Conservation (phyloP, 768 basidiomycete species). For the Filobasidium wieringae region DNA sequence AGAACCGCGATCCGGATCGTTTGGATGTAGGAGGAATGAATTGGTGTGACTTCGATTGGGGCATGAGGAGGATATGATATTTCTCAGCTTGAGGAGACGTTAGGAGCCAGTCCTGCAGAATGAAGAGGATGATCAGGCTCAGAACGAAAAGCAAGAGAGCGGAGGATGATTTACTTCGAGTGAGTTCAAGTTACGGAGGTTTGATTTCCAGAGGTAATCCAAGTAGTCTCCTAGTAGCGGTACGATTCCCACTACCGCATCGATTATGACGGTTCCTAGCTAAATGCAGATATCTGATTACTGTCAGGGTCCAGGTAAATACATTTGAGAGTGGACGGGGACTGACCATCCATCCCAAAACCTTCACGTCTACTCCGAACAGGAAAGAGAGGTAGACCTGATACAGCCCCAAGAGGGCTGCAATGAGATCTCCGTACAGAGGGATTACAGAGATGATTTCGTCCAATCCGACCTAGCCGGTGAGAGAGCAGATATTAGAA, state of each 20-base stretch:
- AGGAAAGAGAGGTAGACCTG: slow-evolving; percentile 36
- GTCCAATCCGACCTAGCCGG: slow-evolving; percentile 33
- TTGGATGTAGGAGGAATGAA: slow-evolving; percentile 24
- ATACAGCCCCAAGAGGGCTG: slow-evolving; percentile 35
- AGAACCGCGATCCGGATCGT: slow-evolving; percentile 13
- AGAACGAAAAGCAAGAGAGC: background rate
- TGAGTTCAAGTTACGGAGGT: slow-evolving; percentile 27
- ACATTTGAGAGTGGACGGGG: background rate
- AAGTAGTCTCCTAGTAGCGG: slow-evolving; percentile 37
- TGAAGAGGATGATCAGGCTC: slow-evolving; percentile 6
- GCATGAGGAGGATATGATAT: slow-evolving; percentile 38
- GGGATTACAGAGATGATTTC: slow-evolving; percentile 37
- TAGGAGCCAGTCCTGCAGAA: slow-evolving; percentile 33
- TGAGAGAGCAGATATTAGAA: background rate
- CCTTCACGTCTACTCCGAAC: slow-evolving; percentile 24
- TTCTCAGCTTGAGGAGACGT: slow-evolving; percentile 4
- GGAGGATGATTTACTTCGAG: slow-evolving; percentile 5
- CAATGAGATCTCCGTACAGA: slow-evolving; percentile 35
- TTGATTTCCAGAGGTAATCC: slow-evolving; percentile 39
- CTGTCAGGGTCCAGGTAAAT: background rate
- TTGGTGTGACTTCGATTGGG: slow-evolving; percentile 20
- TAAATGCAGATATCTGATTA: background rate
- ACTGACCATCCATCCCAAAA: slow-evolving; percentile 33
- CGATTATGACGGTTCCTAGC: slow-evolving; percentile 31
- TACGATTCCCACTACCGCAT: slow-evolving; percentile 33